Percentiles rank a stretch among this genome's conserved stretches.
Conservation (phyloP, 306 rosid species). For the Styphnolobium japonicum region DNA sequence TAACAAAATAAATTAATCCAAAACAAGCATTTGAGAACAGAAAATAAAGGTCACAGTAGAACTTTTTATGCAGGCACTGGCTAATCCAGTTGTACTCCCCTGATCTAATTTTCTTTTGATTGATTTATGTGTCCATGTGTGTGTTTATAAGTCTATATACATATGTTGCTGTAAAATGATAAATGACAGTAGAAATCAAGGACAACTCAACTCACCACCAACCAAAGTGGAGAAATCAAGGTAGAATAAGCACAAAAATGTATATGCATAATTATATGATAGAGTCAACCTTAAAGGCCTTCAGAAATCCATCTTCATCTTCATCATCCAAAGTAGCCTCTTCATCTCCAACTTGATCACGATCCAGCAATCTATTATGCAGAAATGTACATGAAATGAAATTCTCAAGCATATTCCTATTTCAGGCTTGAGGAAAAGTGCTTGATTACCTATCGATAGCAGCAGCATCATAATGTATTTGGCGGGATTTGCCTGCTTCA, state of each 20-base stretch:
- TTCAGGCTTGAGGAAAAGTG: background rate
- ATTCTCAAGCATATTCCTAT: slow-evolving; percentile 19
- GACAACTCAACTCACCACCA: slow-evolving; percentile 3
- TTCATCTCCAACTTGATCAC: slow-evolving; percentile 85
- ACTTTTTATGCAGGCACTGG: background rate
- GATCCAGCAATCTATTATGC: slow-evolving; percentile 76
- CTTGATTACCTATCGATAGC: slow-evolving; percentile 81
- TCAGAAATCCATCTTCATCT: slow-evolving; percentile 91
- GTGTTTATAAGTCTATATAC: background rate
- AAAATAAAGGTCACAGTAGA: background rate
- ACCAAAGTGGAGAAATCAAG: slow-evolving; percentile 2
- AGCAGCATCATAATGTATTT: slow-evolving; percentile 93
- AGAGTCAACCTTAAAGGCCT: slow-evolving; percentile 82
- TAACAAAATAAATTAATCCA: slow-evolving; percentile 4
- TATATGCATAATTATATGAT: slow-evolving; percentile 18
- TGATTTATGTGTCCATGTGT: background rate
- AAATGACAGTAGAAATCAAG: background rate
- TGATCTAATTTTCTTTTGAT: background rate
- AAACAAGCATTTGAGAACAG: background rate
- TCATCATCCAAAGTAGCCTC: slow-evolving; percentile 85
- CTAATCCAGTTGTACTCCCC: slow-evolving; percentile 10
- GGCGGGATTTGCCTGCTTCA: slow-evolving; percentile 92
- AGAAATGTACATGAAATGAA: slow-evolving; percentile 25
- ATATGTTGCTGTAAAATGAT: background rate
- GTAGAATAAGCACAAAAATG: slow-evolving; percentile 10